Conservation (phyloP, 352 stramenopile genomes). For the Pythium vanterpoolii region DNA sequence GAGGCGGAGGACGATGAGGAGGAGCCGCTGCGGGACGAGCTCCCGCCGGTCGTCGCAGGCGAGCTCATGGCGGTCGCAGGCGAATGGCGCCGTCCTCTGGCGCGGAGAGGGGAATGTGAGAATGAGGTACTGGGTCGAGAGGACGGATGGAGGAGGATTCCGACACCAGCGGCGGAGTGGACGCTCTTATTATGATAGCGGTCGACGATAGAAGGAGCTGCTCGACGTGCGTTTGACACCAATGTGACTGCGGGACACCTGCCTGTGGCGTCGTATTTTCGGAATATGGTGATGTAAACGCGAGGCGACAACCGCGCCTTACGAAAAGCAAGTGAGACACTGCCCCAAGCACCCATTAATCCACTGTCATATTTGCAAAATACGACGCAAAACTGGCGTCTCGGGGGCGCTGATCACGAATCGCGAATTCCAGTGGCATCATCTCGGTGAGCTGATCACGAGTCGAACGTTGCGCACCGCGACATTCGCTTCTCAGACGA, state of each 20-base stretch:
- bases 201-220: no score
- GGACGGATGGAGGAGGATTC: neutral
- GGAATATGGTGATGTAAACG: neutral
- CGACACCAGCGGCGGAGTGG: no score
- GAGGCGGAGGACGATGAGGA: neutral
- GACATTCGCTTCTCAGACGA: no score
- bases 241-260: no score
- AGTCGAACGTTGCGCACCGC: no score
- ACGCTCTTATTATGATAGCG: no score
- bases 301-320: neutral
- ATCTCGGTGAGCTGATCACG: neutral
- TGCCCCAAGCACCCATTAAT: neutral
- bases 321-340: neutral
- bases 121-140: neutral
- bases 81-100: no score
- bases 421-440: neutral
- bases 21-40: neutral
- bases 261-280: conserved; percentile 11
- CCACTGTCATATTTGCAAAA: neutral
- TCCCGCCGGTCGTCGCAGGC: neutral
- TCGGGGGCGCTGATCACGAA: neutral
- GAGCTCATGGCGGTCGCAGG: conserved; percentile 3
- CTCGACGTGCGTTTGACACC: no score
- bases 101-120: neutral
- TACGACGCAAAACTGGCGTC: neutral